These are phyloP conservation scores for Colletotrichum lentis DNA, from an alignment of 2,329 filamentous ascomycete genomes.

Conservation along the genomic window DNA sequence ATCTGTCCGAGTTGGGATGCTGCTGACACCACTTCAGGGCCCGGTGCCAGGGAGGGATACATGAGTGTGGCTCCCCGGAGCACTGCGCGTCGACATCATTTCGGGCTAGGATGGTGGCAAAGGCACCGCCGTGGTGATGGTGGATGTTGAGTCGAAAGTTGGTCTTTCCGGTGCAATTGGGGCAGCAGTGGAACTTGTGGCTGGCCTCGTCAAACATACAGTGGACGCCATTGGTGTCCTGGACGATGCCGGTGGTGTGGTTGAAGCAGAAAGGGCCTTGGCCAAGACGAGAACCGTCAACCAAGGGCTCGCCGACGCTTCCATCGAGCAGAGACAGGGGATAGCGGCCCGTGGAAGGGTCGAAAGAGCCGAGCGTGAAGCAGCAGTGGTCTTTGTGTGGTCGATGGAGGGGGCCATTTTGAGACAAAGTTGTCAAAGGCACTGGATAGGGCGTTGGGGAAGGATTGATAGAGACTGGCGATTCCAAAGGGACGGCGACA, in stretches of 20 bases:
- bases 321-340: neutral
- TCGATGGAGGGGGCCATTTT: neutral
- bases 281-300: neutral
- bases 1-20: neutral
- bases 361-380: neutral
- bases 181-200: neutral
- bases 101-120: neutral
- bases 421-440: neutral
- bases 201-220: neutral
- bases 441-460: neutral
- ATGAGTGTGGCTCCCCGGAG: neutral
- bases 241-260: neutral
- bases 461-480: no score
- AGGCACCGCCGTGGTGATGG: neutral
- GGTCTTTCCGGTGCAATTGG: neutral
- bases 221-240: neutral
- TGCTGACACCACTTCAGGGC: conserved; percentile 1
- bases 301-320: neutral
- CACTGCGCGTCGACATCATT: neutral
- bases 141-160: neutral
- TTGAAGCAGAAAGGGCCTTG: neutral
- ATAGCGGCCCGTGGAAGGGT: neutral
- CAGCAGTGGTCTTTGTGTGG: neutral
- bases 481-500: no score
- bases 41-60: neutral